Percentiles rank a stretch among this genome's conserved stretches.
phyloP scores from a whole-genome alignment of 805 yeast species.

The Metschnikowia kofuensis region DNA sequence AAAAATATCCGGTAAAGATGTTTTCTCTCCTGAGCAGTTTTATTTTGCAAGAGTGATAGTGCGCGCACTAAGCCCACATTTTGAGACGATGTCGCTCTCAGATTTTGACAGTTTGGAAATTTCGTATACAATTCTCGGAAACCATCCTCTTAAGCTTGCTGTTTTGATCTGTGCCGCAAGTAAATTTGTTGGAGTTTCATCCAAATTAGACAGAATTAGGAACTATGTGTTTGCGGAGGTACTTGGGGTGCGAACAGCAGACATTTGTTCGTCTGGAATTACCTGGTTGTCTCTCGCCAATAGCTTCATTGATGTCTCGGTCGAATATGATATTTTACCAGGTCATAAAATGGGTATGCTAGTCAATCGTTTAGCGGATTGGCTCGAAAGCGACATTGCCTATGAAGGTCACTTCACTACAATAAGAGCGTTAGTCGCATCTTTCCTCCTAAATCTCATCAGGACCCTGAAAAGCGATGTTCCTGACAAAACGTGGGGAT shows the following conservation, averaged over 20 bases:
- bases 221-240: conserved; percentile 64
- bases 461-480: conserved; percentile 9
- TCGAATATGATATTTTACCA: conserved; percentile 48
- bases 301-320: conserved; percentile 35
- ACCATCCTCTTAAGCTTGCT: conserved; percentile 30
- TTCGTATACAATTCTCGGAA: conserved; percentile 30
- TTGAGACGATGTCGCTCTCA: conserved; percentile 23
- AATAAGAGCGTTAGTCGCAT: conserved; percentile 50
- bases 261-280: conserved; percentile 44
- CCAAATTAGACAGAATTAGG: conserved; percentile 49
- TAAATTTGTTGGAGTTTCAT: conserved; percentile 32
- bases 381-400: conserved; percentile 63
- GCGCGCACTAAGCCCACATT: conserved; percentile 24
- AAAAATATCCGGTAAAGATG: conserved; percentile 13
- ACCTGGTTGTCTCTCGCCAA: conserved; percentile 47
- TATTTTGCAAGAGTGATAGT: conserved; percentile 25
- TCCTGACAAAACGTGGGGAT: conserved; percentile 34
- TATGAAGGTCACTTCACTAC: conserved; percentile 53
- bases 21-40: conserved; percentile 11
- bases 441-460: conserved; percentile 36
- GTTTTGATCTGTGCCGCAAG: conserved; percentile 31
- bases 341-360: conserved; percentile 65
- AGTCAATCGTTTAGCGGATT: conserved; percentile 47
- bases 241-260: conserved; percentile 46
- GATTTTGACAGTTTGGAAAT: conserved; percentile 27